These are phyloP conservation scores for Jatropha multifida DNA, from an alignment of 441 rosid genomes.

Conservation along the genomic window DNA sequence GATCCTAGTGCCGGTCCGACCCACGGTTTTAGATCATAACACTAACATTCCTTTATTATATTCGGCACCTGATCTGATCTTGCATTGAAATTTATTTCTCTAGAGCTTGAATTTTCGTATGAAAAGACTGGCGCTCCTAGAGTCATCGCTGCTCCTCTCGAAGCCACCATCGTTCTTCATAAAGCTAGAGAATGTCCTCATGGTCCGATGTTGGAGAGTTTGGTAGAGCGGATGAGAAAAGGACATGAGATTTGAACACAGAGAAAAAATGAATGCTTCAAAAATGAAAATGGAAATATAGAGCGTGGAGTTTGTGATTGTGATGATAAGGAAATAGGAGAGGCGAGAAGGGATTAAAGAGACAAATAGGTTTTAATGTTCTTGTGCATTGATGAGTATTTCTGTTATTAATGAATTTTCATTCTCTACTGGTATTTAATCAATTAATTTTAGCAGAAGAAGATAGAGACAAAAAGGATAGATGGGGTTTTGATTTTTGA, in stretches of 20 bases:
- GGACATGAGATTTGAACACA: slow-evolving; percentile 29
- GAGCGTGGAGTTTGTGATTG: background rate
- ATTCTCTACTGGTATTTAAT: no score
- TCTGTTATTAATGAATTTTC: no score
- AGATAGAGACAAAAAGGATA: no score
- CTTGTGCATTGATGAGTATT: no score
- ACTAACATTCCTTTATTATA: slow-evolving; percentile 40
- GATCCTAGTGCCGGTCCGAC: no score
- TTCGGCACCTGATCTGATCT: slow-evolving; percentile 40
- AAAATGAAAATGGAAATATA: slow-evolving; percentile 19
- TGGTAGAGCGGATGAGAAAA: slow-evolving; percentile 30
- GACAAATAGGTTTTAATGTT: no score
- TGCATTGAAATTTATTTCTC: slow-evolving; percentile 37
- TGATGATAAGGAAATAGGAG: slow-evolving; percentile 1
- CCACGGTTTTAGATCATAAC: no score
- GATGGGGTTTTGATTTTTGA: no score
- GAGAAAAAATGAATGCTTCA: slow-evolving; percentile 28
- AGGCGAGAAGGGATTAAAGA: no score
- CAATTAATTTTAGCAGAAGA: no score
- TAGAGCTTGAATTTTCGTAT: slow-evolving; percentile 46
- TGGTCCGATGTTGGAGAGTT: slow-evolving; percentile 26
- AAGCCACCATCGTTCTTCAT: slow-evolving; percentile 84
- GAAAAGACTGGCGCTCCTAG: slow-evolving; percentile 66
- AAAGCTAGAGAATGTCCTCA: slow-evolving; percentile 62
- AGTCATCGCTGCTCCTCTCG: slow-evolving; percentile 81